These are phyloP conservation scores for Pyrus betulifolia DNA, from an alignment of 306 rosid species.

Conservation along the genomic window DNA sequence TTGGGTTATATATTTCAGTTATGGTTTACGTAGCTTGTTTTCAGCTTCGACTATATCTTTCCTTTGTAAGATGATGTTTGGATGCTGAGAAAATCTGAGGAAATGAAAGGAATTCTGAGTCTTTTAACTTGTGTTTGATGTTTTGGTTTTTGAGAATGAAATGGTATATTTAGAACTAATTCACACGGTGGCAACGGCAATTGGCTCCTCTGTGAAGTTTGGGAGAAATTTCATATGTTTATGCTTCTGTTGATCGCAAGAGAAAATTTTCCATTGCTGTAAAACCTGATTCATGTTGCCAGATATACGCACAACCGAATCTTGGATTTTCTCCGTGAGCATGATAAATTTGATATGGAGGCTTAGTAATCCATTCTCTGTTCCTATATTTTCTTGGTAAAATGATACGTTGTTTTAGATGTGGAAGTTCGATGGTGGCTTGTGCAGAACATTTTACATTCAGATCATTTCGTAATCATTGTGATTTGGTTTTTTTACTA, in stretches of 20 bases:
- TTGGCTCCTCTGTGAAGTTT: neutral
- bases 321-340: neutral
- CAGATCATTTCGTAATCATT: neutral
- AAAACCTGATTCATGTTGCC: neutral
- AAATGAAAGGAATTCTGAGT: neutral
- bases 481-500: neutral
- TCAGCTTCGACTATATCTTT: neutral
- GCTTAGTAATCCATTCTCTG: no score
- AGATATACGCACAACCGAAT: neutral
- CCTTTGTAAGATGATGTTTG: slow-evolving; percentile 2
- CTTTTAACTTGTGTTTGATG: neutral
- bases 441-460: neutral
- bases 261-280: neutral
- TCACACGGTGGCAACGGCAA: neutral
- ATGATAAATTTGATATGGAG: no score
- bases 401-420: neutral
- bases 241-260: neutral
- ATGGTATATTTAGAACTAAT: neutral
- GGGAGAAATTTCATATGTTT: neutral
- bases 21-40: neutral
- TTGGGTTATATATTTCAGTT: neutral
- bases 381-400: neutral
- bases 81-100: slow-evolving; percentile 10
- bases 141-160: neutral
- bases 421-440: neutral